These are phyloP conservation scores for Boletus sp. DNA, from an alignment of 768 basidiomycete genomes.

Conservation along the genomic window DNA sequence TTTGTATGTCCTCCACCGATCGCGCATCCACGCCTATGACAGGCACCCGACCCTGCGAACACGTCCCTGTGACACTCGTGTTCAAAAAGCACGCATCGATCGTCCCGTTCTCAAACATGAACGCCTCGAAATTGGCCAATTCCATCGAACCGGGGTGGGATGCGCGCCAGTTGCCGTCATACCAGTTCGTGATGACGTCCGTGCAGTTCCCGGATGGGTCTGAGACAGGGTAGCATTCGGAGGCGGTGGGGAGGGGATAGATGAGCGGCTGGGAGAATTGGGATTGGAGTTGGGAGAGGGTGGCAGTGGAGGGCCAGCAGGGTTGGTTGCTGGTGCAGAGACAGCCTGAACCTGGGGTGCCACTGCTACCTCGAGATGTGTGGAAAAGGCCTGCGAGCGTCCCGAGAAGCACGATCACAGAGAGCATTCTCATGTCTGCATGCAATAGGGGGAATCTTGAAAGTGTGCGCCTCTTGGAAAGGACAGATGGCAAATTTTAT, in stretches of 20 bases:
- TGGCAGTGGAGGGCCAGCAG: slow-evolving; percentile 40
- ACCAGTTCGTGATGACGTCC: background rate
- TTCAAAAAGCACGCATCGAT: slow-evolving; percentile 38
- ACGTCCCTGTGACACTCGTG: slow-evolving; percentile 21
- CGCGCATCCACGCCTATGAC: slow-evolving; percentile 18
- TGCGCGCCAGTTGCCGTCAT: slow-evolving; percentile 40
- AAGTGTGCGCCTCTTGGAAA: background rate
- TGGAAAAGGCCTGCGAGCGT: background rate
- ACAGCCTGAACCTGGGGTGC: slow-evolving; percentile 15
- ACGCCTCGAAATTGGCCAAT: slow-evolving; percentile 31
- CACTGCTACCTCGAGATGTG: background rate
- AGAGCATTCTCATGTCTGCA: background rate
- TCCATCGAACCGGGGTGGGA: slow-evolving; percentile 41
- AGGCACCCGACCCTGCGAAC: slow-evolving; percentile 19
- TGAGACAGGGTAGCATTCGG: slow-evolving; percentile 38
- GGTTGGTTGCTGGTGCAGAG: slow-evolving; percentile 35
- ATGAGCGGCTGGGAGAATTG: slow-evolving; percentile 44
- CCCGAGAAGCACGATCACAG: background rate
- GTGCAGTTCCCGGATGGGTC: slow-evolving; percentile 27
- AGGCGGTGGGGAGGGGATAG: slow-evolving; percentile 39
- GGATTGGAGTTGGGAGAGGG: slow-evolving; percentile 32
- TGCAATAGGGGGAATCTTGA: background rate
- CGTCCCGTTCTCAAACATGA: slow-evolving; percentile 38
- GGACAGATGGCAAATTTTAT: background rate
- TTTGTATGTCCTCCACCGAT: slow-evolving; percentile 16